Percentiles rank a stretch among this genome's conserved stretches.
phyloP scores from a whole-genome alignment of 192 early-diverging fungal genomes.

The Coemansia sp. region DNA sequence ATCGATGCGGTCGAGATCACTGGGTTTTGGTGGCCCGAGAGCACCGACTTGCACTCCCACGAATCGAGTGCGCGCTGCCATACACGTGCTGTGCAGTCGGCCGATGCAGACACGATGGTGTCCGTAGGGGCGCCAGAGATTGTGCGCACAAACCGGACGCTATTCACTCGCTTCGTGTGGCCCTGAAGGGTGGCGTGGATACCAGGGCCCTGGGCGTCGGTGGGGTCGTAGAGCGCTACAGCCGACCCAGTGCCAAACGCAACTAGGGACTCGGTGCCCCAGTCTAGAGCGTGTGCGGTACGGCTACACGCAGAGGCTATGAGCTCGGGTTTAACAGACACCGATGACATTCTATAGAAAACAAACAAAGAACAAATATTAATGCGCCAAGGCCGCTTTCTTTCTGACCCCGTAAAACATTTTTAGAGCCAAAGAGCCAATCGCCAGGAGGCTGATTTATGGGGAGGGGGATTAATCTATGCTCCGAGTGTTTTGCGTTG shows the following conservation, averaged over 20 bases:
- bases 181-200: conserved; percentile 64
- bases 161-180: conserved; percentile 76
- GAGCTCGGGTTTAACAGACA: conserved; percentile 14
- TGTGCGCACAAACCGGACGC: conserved; percentile 64
- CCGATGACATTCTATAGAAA: background rate
- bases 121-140: conserved; percentile 52
- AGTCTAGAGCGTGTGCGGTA: conserved; percentile 43
- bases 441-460: background rate
- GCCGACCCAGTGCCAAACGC: conserved; percentile 70
- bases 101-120: conserved; percentile 74
- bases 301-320: conserved; percentile 39
- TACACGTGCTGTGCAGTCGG: conserved; percentile 72
- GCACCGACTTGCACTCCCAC: conserved; percentile 66
- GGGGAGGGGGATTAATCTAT: background rate
- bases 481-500: background rate
- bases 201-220: conserved; percentile 54
- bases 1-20: conserved; percentile 61
- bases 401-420: background rate
- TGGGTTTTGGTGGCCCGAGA: conserved; percentile 65
- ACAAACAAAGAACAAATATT: background rate
- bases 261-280: conserved; percentile 21
- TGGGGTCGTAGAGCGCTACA: conserved; percentile 71
- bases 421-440: background rate
- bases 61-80: conserved; percentile 57
- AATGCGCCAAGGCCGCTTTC: background rate